Evolutionary conservation across 75 land plant species (phyloP), one percentile per base, ranked within the genome.

Genomic region (Sequoiadendron giganteum): DNA sequence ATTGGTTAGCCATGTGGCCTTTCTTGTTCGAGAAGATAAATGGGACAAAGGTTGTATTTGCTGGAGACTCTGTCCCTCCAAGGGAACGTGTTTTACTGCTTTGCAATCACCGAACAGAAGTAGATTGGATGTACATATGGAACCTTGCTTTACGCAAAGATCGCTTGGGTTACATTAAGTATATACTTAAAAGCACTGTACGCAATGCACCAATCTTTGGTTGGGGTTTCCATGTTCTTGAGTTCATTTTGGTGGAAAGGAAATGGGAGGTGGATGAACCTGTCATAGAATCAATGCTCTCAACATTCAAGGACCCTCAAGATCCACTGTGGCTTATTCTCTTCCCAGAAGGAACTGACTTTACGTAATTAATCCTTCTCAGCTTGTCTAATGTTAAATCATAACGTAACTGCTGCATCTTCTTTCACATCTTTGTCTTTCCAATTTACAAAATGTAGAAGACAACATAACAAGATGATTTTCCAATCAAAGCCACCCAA

Each of bases 91-190:
- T 94, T 36, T 88, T 98, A 83, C 87, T 98, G 65, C 91, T 97
- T 55, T 91, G 95, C 75, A 98, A 98, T 75, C 99, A 98, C 89
- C 92, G 97, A 84, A 98, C 99, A 78, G 99, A 97, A 90, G 96
- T 97, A 77, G 99, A 98, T 87, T 98, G 99, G 99, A 98, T 98
- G 99, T 98, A 98, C 84, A 86, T 98, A 80, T 98, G 99, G 99
- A 92, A 97, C 88, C 92, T 98, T 85, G 99, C 99, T 54, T 79
- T 97, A 89, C 91, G 99, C 76, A 98, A 96, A 61, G 93, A 92
- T 72, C 83, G 92, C 36, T 47, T 94, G 80, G 99, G 99, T 49
- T 91, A 93, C 89, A 90, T 96, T 52, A 98, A 97, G 92, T 98
- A 98, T 89, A 86, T 96, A 2, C 93, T 98, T 30, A 98, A 98